These are phyloP conservation scores for Dipteronia dyeriana DNA, from an alignment of 345 rosid species.

Conservation along the genomic window DNA sequence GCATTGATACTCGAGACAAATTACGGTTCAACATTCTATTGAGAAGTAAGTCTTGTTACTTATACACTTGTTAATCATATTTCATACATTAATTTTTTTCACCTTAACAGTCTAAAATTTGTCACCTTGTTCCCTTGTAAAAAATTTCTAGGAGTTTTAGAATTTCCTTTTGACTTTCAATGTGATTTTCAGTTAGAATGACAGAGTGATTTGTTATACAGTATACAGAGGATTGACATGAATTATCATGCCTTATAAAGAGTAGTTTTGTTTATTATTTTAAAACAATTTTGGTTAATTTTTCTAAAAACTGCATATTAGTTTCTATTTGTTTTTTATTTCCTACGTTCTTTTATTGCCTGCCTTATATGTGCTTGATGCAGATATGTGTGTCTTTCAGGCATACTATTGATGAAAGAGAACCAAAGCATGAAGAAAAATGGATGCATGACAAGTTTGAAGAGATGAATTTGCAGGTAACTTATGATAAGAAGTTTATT, in stretches of 20 bases:
- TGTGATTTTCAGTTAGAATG: neutral
- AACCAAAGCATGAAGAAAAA: slow-evolving; percentile 19
- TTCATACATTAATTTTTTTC: neutral
- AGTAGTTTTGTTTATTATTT: neutral
- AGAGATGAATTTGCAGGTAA: slow-evolving; percentile 19
- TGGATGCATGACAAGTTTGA: slow-evolving; percentile 34
- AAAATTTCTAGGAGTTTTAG: neutral
- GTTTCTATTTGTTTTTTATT: slow-evolving; percentile 3
- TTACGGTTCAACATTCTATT: neutral
- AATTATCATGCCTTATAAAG: neutral
- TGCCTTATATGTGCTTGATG: neutral
- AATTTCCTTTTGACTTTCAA: neutral
- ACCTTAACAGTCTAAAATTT: neutral
- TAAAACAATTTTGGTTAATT: neutral
- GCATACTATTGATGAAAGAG: slow-evolving; percentile 13
- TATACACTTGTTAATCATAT: neutral
- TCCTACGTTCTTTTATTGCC: neutral
- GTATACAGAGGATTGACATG: neutral
- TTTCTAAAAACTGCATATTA: neutral
- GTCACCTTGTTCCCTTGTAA: neutral
- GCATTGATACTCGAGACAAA: neutral
- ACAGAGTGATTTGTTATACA: neutral
- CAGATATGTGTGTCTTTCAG: slow-evolving; percentile 11
- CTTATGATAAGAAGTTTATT: slow-evolving; percentile 11
- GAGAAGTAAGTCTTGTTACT: neutral